phyloP scores from a whole-genome alignment of 164 flowering plant species.

The Magnolia sinica region DNA sequence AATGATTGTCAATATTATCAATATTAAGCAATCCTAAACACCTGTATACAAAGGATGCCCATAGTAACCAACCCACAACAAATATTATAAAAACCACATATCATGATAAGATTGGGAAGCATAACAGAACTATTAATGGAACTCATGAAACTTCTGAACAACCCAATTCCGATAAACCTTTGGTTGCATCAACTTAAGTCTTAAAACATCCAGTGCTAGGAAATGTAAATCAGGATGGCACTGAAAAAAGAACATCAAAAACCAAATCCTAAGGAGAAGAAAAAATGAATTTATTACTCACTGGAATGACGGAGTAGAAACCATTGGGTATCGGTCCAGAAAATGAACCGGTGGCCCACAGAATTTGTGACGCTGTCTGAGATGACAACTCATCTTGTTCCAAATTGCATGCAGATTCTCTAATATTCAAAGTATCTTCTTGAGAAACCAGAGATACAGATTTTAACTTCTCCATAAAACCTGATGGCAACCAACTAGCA shows the following conservation, averaged over 20 bases:
- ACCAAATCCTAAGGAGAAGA: neutral
- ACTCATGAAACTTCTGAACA: neutral
- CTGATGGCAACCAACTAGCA: conserved; percentile 76
- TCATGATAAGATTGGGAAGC: neutral
- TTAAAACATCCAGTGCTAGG: too few species aligned
- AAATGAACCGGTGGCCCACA: conserved; percentile 82
- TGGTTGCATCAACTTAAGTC: too few species aligned
- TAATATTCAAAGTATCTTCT: conserved; percentile 40
- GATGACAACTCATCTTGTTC: conserved; percentile 50
- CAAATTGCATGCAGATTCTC: conserved; percentile 29
- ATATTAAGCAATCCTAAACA: neutral
- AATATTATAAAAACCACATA: neutral
- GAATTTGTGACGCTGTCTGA: conserved; percentile 71
- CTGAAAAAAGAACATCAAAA: neutral
- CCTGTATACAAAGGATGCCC: neutral
- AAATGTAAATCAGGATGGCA: too few species aligned
- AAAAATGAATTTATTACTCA: conserved; percentile 32
- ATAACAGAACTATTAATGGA: neutral
- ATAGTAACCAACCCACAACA: neutral
- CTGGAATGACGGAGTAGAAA: conserved; percentile 84
- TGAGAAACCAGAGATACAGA: conserved; percentile 66
- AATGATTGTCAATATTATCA: too few species aligned
- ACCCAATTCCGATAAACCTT: neutral
- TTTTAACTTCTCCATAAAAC: conserved; percentile 63
- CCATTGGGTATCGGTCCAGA: conserved; percentile 91